Base-by-base conservation (phyloP, 108 stramenopile species). In the Cyclostephanos tholiformis region DNA sequence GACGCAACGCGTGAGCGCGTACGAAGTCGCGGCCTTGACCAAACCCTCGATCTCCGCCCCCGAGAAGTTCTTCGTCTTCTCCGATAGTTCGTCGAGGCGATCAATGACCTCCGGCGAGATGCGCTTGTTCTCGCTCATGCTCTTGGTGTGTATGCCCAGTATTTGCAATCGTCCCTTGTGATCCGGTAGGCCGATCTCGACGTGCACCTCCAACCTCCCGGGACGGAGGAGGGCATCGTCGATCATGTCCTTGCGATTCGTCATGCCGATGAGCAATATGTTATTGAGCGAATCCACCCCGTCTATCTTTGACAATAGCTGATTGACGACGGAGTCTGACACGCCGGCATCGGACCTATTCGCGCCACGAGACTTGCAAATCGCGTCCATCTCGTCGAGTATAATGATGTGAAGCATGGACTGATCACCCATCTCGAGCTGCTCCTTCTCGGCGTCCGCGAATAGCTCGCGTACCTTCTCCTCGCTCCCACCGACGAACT, bases 301-400 rank as follows among this genome's bases (percentile, higher is more conserved):
- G 88, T 99, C 99, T 71, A 99, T 98, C 77, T 99, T 99, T 77
- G 94, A 93, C 20, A 99, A 83, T 19, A 99, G 85, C 87, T 99
- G 99, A 65, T 99, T 99, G 56, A 99, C 99, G n/a, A 99, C 96
- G 12, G 91, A 93, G 86, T 99, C 99, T 30, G 85, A 85, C 49
- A 98, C 98, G 60, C 98, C 98, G 6, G 98, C 97, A 56, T 96
- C 96, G 77, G 95, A 96, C 32, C 87, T 80, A 38, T 87, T 94
- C 58, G 88, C 76, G 20, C 99, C 99, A 60, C 99, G 95, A 36
- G 85, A 82, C 75, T 97, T 97, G 80, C 97, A 97, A 75, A 99
- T 99, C 57, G 99, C 98, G 84, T 99, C 99, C 90, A 99, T 98
- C 79, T 99, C 99, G 72, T 99, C 99, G 76, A 99, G 92, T 72